Evolutionary conservation across 192 early-diverging fungal genomes (phyloP).

Genomic region (Entophlyctis luteolus): DNA sequence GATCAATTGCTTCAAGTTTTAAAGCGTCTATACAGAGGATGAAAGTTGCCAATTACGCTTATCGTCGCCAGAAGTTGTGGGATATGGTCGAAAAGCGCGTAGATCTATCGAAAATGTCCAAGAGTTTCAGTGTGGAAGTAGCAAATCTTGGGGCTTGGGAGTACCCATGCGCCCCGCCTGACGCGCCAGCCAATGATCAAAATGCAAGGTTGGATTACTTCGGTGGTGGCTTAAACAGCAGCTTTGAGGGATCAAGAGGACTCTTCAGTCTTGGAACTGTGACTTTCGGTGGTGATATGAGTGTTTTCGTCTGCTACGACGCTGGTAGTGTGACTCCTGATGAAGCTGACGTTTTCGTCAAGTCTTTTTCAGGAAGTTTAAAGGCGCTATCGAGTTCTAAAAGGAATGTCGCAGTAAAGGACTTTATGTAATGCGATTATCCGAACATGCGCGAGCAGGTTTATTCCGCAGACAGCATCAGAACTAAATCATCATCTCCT

Average conservation of each 20-base stretch:
- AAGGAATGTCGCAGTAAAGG: no score
- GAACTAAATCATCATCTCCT: slow-evolving; percentile 9
- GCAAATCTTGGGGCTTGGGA: slow-evolving; percentile 54
- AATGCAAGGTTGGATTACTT: slow-evolving; percentile 31
- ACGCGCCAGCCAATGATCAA: slow-evolving; percentile 19
- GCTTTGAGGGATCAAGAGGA: slow-evolving; percentile 45
- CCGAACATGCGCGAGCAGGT: no score
- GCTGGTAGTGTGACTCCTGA: slow-evolving; percentile 22
- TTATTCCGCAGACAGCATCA: no score
- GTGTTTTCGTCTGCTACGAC: slow-evolving; percentile 38
- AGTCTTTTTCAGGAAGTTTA: slow-evolving; percentile 22
- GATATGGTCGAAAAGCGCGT: slow-evolving; percentile 32
- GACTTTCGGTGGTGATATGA: slow-evolving; percentile 43
- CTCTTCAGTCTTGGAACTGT: slow-evolving; percentile 48
- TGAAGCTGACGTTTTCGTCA: slow-evolving; percentile 45
- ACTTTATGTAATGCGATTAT: no score
- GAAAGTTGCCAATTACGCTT: slow-evolving; percentile 46
- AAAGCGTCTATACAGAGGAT: slow-evolving; percentile 36
- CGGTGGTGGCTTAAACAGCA: slow-evolving; percentile 39
- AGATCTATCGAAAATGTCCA: slow-evolving; percentile 35
- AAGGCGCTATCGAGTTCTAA: no score
- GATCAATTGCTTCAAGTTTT: slow-evolving; percentile 20
- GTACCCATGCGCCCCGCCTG: slow-evolving; percentile 34
- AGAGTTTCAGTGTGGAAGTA: slow-evolving; percentile 41
- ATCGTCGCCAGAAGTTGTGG: slow-evolving; percentile 42